Evolutionary conservation across 208 protist species (phyloP).

Genomic region (Acanthamoeba royreba): DNA sequence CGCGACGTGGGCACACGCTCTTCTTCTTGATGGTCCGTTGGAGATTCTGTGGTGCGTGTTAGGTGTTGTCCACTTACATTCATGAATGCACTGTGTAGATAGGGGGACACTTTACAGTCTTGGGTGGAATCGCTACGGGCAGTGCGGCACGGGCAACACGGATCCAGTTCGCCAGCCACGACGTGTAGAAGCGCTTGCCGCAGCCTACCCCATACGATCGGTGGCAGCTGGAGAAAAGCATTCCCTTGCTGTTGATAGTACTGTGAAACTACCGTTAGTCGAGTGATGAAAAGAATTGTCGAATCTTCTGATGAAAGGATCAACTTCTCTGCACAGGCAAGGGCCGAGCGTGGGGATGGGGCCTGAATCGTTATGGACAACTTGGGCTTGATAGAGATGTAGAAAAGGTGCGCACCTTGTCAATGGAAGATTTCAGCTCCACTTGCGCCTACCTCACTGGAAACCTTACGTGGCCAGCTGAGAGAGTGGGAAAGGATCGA

Average conservation of each 20-base stretch:
- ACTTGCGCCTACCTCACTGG: background rate
- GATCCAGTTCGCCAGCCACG: background rate
- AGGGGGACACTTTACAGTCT: background rate
- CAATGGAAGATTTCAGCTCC: background rate
- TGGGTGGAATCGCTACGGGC: background rate
- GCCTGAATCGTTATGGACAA: background rate
- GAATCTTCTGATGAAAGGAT: no score
- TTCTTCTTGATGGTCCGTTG: background rate
- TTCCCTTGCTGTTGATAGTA: background rate
- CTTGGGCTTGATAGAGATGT: background rate
- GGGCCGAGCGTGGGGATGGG: background rate
- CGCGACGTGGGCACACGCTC: background rate
- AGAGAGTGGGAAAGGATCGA: background rate
- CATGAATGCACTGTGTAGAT: background rate
- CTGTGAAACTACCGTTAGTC: background rate
- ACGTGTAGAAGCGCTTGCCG: background rate
- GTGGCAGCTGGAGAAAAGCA: background rate
- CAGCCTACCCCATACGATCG: background rate
- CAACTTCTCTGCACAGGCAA: background rate
- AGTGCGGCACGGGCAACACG: background rate
- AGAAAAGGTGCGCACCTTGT: background rate
- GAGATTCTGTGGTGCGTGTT: background rate
- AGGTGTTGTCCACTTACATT: background rate
- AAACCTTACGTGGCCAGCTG: background rate
- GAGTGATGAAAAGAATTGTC: background rate